phyloP scores from a whole-genome alignment of 768 basidiomycete species.

The Trametes gibbosa region DNA sequence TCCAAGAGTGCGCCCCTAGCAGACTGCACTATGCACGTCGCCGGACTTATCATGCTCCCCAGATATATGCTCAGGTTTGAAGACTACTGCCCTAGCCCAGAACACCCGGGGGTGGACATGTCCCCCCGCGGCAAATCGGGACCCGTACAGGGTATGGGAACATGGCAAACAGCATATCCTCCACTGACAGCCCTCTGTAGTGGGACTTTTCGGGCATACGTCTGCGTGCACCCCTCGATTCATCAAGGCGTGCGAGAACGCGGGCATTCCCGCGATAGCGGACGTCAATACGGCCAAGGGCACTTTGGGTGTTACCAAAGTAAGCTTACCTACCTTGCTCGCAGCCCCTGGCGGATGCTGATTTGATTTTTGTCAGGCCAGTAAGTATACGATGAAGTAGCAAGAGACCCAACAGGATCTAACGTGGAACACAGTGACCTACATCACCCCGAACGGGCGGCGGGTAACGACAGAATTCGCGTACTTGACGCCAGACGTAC shows the following conservation, averaged over 20 bases:
- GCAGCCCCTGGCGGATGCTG: not conserved
- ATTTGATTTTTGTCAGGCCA: slow-evolving; percentile 21
- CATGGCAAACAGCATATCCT: not conserved
- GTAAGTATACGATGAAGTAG: slow-evolving; percentile 19
- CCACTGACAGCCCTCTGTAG: slow-evolving; percentile 14
- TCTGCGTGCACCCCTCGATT: slow-evolving; percentile 50
- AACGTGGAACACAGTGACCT: slow-evolving; percentile 52
- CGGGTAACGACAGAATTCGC: slow-evolving; percentile 65
- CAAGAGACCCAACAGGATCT: too few relatives aligned
- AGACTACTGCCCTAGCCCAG: slow-evolving; percentile 47
- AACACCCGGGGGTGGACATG: slow-evolving; percentile 48
- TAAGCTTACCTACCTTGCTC: slow-evolving; percentile 27
- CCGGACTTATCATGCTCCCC: not conserved
- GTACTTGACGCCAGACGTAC: slow-evolving; percentile 63
- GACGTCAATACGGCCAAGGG: slow-evolving; percentile 60
- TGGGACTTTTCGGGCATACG: slow-evolving; percentile 54
- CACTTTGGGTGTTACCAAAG: slow-evolving; percentile 60
- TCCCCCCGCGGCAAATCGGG: slow-evolving; percentile 49
- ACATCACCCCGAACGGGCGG: slow-evolving; percentile 48
- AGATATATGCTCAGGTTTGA: slow-evolving; percentile 78
- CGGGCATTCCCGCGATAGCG: slow-evolving; percentile 49
- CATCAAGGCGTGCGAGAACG: slow-evolving; percentile 47
- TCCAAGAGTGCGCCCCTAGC: slow-evolving; percentile 40
- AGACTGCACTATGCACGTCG: not conserved
- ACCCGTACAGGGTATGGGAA: slow-evolving; percentile 42